These are phyloP conservation scores for Penicillium sclerotiorum DNA, from an alignment of 2,329 filamentous ascomycete species.

Conservation along the genomic window DNA sequence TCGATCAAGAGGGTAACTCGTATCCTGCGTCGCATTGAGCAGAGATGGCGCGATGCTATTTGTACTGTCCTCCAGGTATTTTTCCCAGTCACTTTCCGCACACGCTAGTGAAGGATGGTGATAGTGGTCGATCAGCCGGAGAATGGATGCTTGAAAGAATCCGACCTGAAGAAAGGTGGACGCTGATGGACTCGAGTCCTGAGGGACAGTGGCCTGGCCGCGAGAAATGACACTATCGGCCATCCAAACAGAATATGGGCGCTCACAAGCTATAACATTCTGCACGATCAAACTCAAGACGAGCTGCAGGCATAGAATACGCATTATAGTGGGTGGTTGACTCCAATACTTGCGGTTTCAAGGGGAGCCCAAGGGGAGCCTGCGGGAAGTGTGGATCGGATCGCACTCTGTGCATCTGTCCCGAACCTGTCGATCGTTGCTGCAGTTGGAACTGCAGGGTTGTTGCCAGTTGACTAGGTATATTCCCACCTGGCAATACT, in stretches of 20 bases:
- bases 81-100: constrained; percentile 21
- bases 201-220: constrained; percentile 21
- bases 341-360: too few relatives aligned
- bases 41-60: constrained; percentile 21
- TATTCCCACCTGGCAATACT: too few relatives aligned
- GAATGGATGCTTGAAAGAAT: constrained; percentile 27
- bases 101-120: constrained; percentile 4
- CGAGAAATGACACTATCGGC: constrained; percentile 31
- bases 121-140: constrained; percentile 18
- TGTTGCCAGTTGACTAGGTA: too few relatives aligned
- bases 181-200: constrained; percentile 11
- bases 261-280: constrained; percentile 4
- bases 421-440: too few relatives aligned
- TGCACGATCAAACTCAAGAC: too few relatives aligned
- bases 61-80: constrained; percentile 20
- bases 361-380: too few relatives aligned
- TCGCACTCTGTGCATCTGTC: too few relatives aligned
- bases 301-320: too few relatives aligned
- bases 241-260: constrained; percentile 30
- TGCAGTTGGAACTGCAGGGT: too few relatives aligned
- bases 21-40: constrained; percentile 22
- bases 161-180: constrained; percentile 23
- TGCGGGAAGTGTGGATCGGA: too few relatives aligned
- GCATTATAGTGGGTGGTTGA: too few relatives aligned
- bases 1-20: constrained; percentile 22